Evolutionary conservation across 2,329 filamentous ascomycete species (phyloP), one percentile per base, ranked within the genome.

Genomic region (Tolypocladium endophyticum): DNA sequence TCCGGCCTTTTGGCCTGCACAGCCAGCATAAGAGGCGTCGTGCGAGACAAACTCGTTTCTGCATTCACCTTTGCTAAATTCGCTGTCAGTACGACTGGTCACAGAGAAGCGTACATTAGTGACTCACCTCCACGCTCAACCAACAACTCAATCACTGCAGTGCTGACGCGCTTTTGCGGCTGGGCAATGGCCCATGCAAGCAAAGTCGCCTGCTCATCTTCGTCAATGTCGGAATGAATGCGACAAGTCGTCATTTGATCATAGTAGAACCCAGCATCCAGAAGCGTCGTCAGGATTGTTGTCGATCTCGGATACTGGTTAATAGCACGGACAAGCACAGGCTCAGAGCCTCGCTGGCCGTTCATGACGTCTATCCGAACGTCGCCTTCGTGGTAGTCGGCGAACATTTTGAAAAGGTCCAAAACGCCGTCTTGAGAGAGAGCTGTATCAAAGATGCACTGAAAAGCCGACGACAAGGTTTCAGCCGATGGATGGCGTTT

Each of bases 121-220:
- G 23, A 67, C 73, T 69, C 65, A 74, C 73, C 71, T 55, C 56
- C 79, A 66, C 62, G 77, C 68, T 66, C 72, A n/a, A 88, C 71
- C 25, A 88, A 73, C 55, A 83, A 70, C 62, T 81, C 75, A 59
- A 89, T 81, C 52, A 87, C 72, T 5, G 74, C 69, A 39, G 80
- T 83, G 69, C 83, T 86, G 57, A 87, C 77, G 61, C 79, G 79
- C 69, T 87, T 87, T 63, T 86, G 82, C 0, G 83, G 82, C 62
- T 87, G 84, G 8, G 82, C 72, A 57, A 88, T 74, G 0, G 83
- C 79, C 85, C 85, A 88, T 57, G 81, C 73, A 9, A 88, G 71
- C 2, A 86, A 73, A 1, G 81, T 82, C 53, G 85, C 76, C 12
- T 76, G 72, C 68, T 89, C 85, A 3, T 76, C 72, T 41, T 81